phyloP scores from a whole-genome alignment of 345 rosid genomes.

The Syzygium oleosum region DNA sequence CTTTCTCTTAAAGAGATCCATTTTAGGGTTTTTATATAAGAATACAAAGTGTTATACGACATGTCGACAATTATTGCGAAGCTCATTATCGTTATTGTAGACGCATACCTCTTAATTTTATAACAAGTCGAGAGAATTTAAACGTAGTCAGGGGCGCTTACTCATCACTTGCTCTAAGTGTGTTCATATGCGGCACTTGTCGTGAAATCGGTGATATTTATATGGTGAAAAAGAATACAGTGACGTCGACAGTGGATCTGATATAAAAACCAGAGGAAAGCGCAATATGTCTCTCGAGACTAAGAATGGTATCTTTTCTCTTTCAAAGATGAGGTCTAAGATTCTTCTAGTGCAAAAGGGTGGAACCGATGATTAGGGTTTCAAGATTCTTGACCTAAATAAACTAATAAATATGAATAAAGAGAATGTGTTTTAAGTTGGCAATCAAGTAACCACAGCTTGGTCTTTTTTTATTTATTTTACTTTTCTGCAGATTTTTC shows the following conservation, averaged over 20 bases:
- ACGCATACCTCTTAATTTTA: background rate
- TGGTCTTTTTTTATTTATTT: background rate
- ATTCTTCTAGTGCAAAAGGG: background rate
- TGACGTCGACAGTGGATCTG: background rate
- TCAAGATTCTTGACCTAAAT: background rate
- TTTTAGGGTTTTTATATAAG: background rate
- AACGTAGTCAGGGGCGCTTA: background rate
- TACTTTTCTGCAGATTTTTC: background rate
- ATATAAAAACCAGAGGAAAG: background rate
- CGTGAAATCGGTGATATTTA: background rate
- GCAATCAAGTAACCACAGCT: background rate
- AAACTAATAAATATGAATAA: background rate
- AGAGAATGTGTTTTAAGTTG: background rate
- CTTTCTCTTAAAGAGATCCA: background rate
- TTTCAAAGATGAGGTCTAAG: background rate
- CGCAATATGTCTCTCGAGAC: background rate
- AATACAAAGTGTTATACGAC: background rate
- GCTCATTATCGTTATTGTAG: background rate
- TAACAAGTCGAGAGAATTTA: background rate
- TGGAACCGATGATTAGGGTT: background rate
- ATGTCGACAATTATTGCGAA: background rate
- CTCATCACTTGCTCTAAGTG: background rate
- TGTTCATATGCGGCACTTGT: background rate
- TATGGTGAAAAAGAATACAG: background rate
- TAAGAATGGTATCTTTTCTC: background rate